Evolutionary conservation across 768 basidiomycete species (phyloP), one percentile per base, ranked within the genome.

Genomic region (Lactifluus subvellereus): DNA sequence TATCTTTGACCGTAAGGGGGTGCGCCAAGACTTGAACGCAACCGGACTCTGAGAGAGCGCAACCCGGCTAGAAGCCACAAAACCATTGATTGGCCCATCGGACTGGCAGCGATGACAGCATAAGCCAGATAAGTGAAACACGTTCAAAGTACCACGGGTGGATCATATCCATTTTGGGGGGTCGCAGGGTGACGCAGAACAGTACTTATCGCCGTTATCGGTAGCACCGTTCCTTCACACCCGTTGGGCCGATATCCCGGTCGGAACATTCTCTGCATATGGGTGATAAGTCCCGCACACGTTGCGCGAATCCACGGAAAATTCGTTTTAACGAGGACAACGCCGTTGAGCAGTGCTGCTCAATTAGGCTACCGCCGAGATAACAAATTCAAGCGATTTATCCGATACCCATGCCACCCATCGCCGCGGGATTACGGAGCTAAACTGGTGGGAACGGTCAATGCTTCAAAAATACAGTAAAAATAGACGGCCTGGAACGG

Each of bases 81-180:
- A 18, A 54, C n/a, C 48, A 55, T 16, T 30, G 50, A 52, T 47
- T 51, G 27, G 47, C 22, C 40, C 38, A 32, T 20, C 20, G 30
- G 18, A 35, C 27, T 54, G 20, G 20, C 16, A 20, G 30, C n/a
- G 27, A 27, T 43, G 27, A 49, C 14, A 32, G 27, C 54, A 45
- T 45, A 30, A 37, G 7, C 55, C 18, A 14, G 37, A 27, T 59
- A 40, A 18, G 8, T 27, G 27, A 11, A 20, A 53, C n/a, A 30
- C 16, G 6, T 27, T 40, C 30, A 42, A 20, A 20, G 14, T 37
- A 50, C 32, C 32, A 51, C 49, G 49, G 52, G 43, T 47, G 51
- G 62, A 33, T 59, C 53, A 54, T 59, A 59, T 53, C 42, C 37
- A 30, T 43, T 52, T 62, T 10, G n/a, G 32, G 40, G 38, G 30